Base-by-base conservation (phyloP, 805 yeast species). In the Hemisphaericaspora nanyangensis region DNA sequence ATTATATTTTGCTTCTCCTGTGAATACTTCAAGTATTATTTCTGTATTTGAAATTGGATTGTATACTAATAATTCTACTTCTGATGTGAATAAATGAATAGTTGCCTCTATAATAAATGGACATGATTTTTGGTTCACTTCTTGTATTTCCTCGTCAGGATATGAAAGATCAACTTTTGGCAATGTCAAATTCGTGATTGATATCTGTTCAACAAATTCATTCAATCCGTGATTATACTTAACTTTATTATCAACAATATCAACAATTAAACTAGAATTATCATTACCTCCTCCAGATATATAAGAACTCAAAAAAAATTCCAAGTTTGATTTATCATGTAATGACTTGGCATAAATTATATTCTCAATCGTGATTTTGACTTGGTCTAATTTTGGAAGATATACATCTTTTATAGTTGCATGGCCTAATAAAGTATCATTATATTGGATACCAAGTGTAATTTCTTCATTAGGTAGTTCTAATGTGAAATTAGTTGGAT, bases 31-130 rank as follows among this genome's bases (percentile, higher is more conserved):
- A 11, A 76, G 55, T n/a, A 56, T 48, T 1, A 75, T 55, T 12
- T 65, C 72, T n/a, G 65, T 53, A 48, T 80, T 78, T 4, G 45
- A 39, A 1, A 80, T 48, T 1, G 86, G 86, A 47, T 80, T 80
- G 54, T 52, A 76, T 0, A 79, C 60, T 0, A 72, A 69, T 40
- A 80, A 50, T 47, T 78, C 82, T 5, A 77, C 65, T 33, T 77
- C 79, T 1, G 80, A 73, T 0, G 73, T 60, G 58, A 79, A 58
- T 3, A 80, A 46, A 53, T 80, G 83, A 58, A 80, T 71, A 0
- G 75, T 74, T 5, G 77, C 66, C 12, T 67, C 71, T 1, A 73
- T 37, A 6, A 80, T 56, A 40, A 79, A 79, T 2, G 74, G 72
- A 33, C 29, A 33, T 22, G 29, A 15, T 5, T 10, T 49, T 29